Base-by-base conservation (phyloP, 495 filamentous ascomycete genomes). In the Darksidea phi region DNA sequence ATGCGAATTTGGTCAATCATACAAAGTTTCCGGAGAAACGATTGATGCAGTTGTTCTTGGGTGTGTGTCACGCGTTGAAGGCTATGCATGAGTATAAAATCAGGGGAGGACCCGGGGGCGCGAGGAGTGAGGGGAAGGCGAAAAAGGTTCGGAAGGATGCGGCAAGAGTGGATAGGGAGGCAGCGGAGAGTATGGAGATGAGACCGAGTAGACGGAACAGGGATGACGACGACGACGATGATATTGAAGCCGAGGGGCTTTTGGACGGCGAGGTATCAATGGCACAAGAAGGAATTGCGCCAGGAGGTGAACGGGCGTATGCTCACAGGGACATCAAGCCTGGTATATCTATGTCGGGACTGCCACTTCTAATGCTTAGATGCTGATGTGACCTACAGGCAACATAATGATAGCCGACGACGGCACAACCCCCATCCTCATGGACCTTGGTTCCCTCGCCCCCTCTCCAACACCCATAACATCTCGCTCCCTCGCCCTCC, bases 261-360 rank as follows among this genome's bases (percentile, higher is more conserved):
- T 90, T 96, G 87, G 87, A 89, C 37, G 85, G 86, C 15, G 91
- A 96, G 69, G 86, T 92, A 48, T 86, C 84, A 13, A 76, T 72
- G 49, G 82, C 82, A 57, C 87, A 90, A 67, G 85, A 90, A 61
- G 87, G 87, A 3, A 77, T 88, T 21, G 82, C 79, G 21, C 84
- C 86, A 17, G 90, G 91, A 8, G 82, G 85, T 52, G 72, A 84
- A 52, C 80, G 88, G 65, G 89, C 91, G 15, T 98, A 96, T 75
- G 90, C 95, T 34, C 94, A 98, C 77, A 78, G 94, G 68, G 94
- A 98, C 77, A 95, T 98, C 71, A 98, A 98, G 74, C 94, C 94
- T 64, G 94, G 90, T 93, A 77, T 36, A 63, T 53, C 4, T 37
- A 34, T 43, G 1, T 15, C n/a, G 24, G 2, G 6, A 12, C 15